A percentile compares a stretch with the other conserved stretches of the same genome.
Conservation (phyloP, 1,284 basidiomycete genomes). For the Inonotus hispidus region DNA sequence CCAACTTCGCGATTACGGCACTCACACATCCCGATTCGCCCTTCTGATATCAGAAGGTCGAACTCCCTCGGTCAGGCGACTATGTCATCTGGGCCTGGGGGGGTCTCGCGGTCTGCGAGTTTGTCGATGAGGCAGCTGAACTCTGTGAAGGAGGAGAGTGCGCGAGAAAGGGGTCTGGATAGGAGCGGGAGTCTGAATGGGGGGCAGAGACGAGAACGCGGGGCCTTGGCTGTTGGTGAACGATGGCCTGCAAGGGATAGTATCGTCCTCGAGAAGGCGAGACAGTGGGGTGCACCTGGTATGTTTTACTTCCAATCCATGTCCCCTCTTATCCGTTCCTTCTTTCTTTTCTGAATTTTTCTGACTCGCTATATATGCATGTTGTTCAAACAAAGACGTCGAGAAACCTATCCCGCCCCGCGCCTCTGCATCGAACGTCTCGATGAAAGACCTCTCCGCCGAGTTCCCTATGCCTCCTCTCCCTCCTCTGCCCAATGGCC, state of each 20-base stretch:
- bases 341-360: neutral
- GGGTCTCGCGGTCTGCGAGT: neutral
- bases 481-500: slow-evolving; percentile 30
- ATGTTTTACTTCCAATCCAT: neutral
- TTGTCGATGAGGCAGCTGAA: neutral
- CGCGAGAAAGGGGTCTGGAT: neutral
- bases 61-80: neutral
- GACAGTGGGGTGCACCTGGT: slow-evolving; percentile 30
- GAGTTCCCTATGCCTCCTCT: slow-evolving; percentile 39
- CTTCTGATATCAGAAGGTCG: slow-evolving; percentile 8
- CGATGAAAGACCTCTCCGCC: slow-evolving; percentile 27
- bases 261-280: slow-evolving; percentile 45
- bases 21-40: neutral
- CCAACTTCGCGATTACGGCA: too few relatives aligned
- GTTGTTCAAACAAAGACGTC: neutral
- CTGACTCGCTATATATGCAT: neutral
- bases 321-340: too few relatives aligned
- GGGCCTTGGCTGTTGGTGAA: neutral
- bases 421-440: slow-evolving; percentile 21
- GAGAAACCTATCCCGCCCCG: slow-evolving; percentile 18
- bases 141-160: neutral
- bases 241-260: slow-evolving; percentile 34
- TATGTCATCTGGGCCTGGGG: neutral
- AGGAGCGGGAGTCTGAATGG: slow-evolving; percentile 9
- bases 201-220: neutral